phyloP scores from a whole-genome alignment of 768 basidiomycete species.

The Termitomyces sp. region DNA sequence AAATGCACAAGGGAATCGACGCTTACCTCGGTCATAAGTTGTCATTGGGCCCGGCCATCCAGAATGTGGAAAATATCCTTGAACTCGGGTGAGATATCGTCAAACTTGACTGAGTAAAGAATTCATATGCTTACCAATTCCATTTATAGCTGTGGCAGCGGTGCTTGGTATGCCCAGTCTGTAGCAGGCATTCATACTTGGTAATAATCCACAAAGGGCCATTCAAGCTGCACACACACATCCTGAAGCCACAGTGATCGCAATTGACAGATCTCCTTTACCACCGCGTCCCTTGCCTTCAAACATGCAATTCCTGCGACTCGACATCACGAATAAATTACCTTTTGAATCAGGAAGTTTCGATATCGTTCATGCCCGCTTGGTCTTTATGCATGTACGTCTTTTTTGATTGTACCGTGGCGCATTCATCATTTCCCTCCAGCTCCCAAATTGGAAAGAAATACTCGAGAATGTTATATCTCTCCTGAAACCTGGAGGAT shows the following conservation, averaged over 20 bases:
- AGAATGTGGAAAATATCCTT: not conserved
- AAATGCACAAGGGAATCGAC: not conserved
- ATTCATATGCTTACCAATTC: not conserved
- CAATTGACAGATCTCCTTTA: not conserved
- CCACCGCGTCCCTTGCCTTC: not conserved
- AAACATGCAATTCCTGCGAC: not conserved
- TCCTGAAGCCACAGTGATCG: not conserved
- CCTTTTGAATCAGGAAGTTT: not conserved
- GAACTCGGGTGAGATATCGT: not conserved
- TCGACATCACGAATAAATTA: not conserved
- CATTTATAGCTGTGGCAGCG: not conserved
- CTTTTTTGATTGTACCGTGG: not conserved
- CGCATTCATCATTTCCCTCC: not conserved
- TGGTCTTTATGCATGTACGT: not conserved
- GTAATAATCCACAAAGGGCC: not conserved
- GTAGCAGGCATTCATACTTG: not conserved
- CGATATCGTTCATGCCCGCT: not conserved
- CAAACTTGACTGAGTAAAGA: not conserved
- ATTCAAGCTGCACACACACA: constrained; percentile 2
- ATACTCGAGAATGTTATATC: not conserved
- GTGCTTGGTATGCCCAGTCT: not conserved
- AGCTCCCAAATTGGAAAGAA: not conserved
- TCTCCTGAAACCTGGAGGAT: constrained; percentile 3
- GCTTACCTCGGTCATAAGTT: not conserved
- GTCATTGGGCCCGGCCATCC: not conserved